Percentiles rank a stretch among this genome's conserved stretches.
These are phyloP conservation scores for Musa beccarii DNA, from an alignment of 176 grass and related monocot species.

Conservation along the genomic window DNA sequence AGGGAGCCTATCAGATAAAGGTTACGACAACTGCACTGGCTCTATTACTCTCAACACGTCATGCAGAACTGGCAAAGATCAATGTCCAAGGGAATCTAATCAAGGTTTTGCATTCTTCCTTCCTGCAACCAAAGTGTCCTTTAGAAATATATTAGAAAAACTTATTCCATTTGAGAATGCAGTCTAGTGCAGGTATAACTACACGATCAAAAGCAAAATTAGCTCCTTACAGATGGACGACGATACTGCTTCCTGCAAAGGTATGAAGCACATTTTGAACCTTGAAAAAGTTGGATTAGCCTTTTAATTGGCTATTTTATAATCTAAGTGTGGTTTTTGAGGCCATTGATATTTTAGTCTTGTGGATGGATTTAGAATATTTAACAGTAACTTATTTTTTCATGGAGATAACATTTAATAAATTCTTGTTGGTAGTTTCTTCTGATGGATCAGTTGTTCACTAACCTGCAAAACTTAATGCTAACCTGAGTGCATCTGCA, in stretches of 20 bases:
- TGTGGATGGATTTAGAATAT: too few species aligned
- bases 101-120: conserved; percentile 48
- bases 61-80: conserved; percentile 62
- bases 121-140: conserved; percentile 1
- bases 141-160: neutral
- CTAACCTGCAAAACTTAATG: neutral
- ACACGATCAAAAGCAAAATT: conserved; percentile 77
- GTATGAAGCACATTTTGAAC: conserved; percentile 33
- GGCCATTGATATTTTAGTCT: too few species aligned
- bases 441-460: neutral
- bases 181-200: conserved; percentile 73
- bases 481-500: neutral
- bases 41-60: conserved; percentile 63
- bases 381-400: too few species aligned
- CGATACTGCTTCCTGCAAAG: conserved; percentile 70
- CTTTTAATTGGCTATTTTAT: neutral
- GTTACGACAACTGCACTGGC: conserved; percentile 84
- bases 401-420: too few species aligned
- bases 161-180: conserved; percentile 8
- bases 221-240: conserved; percentile 66
- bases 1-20: conserved; percentile 96
- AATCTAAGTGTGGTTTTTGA: too few species aligned
- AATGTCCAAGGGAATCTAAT: conserved; percentile 89
- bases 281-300: neutral
- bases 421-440: too few species aligned